Percentiles rank a stretch among this genome's conserved stretches.
Evolutionary conservation across 306 rosid genomes (phyloP).

Genomic region (Calophaca sinica): DNA sequence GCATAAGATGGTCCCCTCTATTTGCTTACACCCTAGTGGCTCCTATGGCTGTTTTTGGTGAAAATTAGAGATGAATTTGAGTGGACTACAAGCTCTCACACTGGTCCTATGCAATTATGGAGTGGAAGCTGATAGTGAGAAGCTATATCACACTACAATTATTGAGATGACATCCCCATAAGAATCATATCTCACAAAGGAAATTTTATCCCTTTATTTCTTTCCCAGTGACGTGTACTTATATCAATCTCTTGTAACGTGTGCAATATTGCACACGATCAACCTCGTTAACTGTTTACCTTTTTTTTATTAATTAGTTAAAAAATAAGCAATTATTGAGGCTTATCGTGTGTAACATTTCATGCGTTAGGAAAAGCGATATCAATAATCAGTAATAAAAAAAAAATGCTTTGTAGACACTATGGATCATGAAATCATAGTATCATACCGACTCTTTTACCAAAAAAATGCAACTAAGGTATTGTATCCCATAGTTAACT

Average conservation of each 20-base stretch:
- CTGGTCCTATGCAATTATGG: not conserved
- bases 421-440: constrained; percentile 15
- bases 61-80: not conserved
- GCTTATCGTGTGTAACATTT: too few relatives aligned
- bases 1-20: constrained; percentile 37
- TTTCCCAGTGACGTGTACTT: constrained; percentile 19
- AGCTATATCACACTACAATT: constrained; percentile 25
- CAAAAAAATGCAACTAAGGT: not conserved
- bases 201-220: constrained; percentile 27
- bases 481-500: not conserved
- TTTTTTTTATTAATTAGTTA: too few relatives aligned
- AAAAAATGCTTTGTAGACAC: not conserved
- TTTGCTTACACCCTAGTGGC: not conserved
- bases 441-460: not conserved
- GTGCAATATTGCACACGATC: too few relatives aligned
- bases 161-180: constrained; percentile 8
- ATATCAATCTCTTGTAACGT: too few relatives aligned
- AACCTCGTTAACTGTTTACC: too few relatives aligned
- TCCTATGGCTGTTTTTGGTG: not conserved
- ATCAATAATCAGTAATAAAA: too few relatives aligned
- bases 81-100: constrained; percentile 1
- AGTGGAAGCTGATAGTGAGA: constrained; percentile 13
- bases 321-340: too few relatives aligned
- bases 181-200: constrained; percentile 15
- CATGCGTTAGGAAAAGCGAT: too few relatives aligned